Evolutionary conservation across 176 grass and related monocot genomes (phyloP).

Genomic region (Lolium multiflorum): DNA sequence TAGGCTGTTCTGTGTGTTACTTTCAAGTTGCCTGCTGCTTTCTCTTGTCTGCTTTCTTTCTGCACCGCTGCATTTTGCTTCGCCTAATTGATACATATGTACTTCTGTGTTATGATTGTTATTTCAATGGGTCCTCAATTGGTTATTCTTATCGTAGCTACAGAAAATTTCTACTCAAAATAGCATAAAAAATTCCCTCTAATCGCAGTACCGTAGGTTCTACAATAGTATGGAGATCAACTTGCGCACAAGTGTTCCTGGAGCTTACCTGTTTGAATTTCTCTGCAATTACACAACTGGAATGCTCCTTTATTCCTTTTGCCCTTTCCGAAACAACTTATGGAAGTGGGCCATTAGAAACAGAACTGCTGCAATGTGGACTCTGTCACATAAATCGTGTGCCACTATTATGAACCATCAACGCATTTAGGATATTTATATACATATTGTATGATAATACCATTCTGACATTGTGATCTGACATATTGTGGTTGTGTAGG

Average conservation of each 20-base stretch:
- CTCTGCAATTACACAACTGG: neutral
- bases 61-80: neutral
- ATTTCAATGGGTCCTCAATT: constrained; percentile 18
- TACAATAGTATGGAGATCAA: neutral
- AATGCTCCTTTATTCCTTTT: neutral
- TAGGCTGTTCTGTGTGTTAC: neutral
- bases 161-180: neutral
- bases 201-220: neutral
- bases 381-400: neutral
- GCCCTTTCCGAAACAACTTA: neutral
- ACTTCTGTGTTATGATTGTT: neutral
- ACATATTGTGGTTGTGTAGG: neutral
- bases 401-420: neutral
- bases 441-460: neutral
- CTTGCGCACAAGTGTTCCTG: neutral
- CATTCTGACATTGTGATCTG: neutral
- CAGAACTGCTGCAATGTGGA: neutral
- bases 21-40: neutral
- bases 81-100: neutral
- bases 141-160: constrained; percentile 3
- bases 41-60: neutral
- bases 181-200: neutral
- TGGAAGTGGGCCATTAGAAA: neutral
- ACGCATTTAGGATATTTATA: neutral
- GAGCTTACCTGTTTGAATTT: neutral